These are phyloP conservation scores for Vanderwaltozyma polyspora DNA, from an alignment of 805 yeast species.

Conservation along the genomic window DNA sequence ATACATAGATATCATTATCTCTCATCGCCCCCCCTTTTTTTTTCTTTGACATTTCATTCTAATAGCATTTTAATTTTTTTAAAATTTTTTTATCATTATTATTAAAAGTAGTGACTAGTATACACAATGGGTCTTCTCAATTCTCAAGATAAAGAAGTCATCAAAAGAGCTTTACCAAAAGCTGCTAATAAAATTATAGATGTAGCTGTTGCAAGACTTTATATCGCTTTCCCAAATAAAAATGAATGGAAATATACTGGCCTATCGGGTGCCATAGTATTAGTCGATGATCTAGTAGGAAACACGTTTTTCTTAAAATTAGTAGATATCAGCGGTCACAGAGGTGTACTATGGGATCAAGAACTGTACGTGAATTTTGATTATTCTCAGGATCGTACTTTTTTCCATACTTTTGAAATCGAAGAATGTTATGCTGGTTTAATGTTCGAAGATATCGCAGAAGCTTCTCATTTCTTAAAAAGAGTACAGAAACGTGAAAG, in stretches of 20 bases:
- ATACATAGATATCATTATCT: too few relatives aligned
- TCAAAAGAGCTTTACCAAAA: constrained; percentile 83
- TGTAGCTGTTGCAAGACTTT: constrained; percentile 81
- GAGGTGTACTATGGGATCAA: constrained; percentile 96
- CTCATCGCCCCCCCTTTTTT: too few relatives aligned
- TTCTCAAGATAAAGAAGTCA: constrained; percentile 70
- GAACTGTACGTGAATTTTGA: constrained; percentile 81
- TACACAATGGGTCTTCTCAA: constrained; percentile 31
- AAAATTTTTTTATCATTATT: not conserved
- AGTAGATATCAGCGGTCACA: constrained; percentile 70
- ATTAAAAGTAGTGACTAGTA: not conserved
- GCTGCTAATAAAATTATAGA: constrained; percentile 78
- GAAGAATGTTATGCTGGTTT: constrained; percentile 85
- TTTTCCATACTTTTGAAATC: constrained; percentile 88
- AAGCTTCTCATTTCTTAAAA: constrained; percentile 78
- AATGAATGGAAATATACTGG: constrained; percentile 82
- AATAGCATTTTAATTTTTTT: too few relatives aligned
- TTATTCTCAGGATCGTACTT: constrained; percentile 87
- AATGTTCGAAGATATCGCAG: constrained; percentile 77
- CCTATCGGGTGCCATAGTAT: constrained; percentile 70
- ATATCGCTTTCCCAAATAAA: constrained; percentile 81
- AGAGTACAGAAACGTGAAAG: constrained; percentile 64
- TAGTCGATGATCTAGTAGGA: constrained; percentile 89
- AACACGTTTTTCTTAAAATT: constrained; percentile 84
- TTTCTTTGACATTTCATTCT: too few relatives aligned